Evolutionary conservation across 164 flowering plant genomes (phyloP).

Genomic region (Nelumbo lutea): DNA sequence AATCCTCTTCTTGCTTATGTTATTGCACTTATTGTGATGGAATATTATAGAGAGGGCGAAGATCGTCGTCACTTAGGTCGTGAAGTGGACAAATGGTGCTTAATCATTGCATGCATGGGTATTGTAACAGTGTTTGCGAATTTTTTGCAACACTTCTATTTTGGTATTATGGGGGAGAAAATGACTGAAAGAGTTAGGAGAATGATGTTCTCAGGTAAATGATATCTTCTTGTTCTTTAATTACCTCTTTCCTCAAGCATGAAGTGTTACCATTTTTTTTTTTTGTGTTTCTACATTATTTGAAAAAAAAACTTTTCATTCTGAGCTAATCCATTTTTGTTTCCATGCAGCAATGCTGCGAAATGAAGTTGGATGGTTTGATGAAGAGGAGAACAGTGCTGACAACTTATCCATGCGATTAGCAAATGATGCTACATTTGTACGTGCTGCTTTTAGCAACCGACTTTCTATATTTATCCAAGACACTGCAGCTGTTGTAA

Average conservation of each 20-base stretch:
- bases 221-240: not conserved
- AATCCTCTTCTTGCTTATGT: slow-evolving; percentile 97
- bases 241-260: not conserved
- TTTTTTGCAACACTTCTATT: slow-evolving; percentile 93
- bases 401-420: slow-evolving; percentile 92
- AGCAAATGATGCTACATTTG: slow-evolving; percentile 99
- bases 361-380: slow-evolving; percentile 98
- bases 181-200: slow-evolving; percentile 99
- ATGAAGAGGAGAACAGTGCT: slow-evolving; percentile 93
- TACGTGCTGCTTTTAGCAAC: slow-evolving; percentile 96
- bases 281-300: not conserved
- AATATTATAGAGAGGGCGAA: slow-evolving; percentile 46
- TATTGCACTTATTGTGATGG: slow-evolving; percentile 59
- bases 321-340: slow-evolving; percentile 5
- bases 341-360: slow-evolving; percentile 75
- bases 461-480: slow-evolving; percentile 93
- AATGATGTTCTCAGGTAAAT: slow-evolving; percentile 96
- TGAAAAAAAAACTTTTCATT: not conserved
- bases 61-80: slow-evolving; percentile 38
- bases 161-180: slow-evolving; percentile 99
- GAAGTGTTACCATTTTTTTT: not conserved
- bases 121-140: slow-evolving; percentile 91
- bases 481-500: slow-evolving; percentile 81
- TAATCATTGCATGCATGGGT: slow-evolving; percentile 92
- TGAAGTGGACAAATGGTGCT: slow-evolving; percentile 89